Conservation (phyloP, 2,329 filamentous ascomycete species). For the Amauroascus niger region DNA sequence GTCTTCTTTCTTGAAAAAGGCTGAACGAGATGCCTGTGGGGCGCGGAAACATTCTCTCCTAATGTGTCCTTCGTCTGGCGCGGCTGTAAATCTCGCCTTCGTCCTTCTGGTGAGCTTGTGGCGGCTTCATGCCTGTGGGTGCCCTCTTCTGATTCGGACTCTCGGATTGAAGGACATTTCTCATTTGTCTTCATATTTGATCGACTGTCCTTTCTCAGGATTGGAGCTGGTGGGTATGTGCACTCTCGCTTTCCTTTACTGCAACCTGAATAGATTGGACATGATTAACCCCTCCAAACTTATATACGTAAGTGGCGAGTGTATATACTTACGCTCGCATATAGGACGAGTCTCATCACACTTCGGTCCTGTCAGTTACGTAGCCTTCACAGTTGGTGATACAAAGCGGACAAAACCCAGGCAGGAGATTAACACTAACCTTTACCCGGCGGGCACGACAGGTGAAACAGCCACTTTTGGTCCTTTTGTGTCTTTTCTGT, state of each 20-base stretch:
- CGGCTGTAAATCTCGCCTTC: not conserved
- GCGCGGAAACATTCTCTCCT: constrained; percentile 6
- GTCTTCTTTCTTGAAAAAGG: constrained; percentile 23
- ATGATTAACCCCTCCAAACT: not conserved
- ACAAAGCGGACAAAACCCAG: not conserved
- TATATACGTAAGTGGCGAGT: constrained; percentile 8
- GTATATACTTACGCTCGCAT: constrained; percentile 56
- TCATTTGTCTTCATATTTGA: constrained; percentile 36
- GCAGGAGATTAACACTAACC: constrained; percentile 30
- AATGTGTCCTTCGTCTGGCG: not conserved
- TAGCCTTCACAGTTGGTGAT: not conserved
- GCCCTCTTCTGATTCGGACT: constrained; percentile 43
- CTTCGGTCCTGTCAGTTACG: constrained; percentile 36
- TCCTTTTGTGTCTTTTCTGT: constrained; percentile 84
- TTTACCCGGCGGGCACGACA: constrained; percentile 83
- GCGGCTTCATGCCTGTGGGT: constrained; percentile 29
- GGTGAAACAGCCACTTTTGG: constrained; percentile 86
- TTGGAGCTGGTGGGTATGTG: constrained; percentile 63
- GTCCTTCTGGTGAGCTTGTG: not conserved
- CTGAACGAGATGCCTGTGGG: constrained; percentile 26
- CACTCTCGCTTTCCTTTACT: constrained; percentile 87
- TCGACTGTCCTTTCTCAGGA: constrained; percentile 37
- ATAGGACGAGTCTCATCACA: constrained; percentile 83
- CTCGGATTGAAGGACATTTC: constrained; percentile 31
- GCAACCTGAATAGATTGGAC: constrained; percentile 30